Evolutionary conservation across 805 yeast species (phyloP).

Genomic region (Metschnikowia kofuensis): DNA sequence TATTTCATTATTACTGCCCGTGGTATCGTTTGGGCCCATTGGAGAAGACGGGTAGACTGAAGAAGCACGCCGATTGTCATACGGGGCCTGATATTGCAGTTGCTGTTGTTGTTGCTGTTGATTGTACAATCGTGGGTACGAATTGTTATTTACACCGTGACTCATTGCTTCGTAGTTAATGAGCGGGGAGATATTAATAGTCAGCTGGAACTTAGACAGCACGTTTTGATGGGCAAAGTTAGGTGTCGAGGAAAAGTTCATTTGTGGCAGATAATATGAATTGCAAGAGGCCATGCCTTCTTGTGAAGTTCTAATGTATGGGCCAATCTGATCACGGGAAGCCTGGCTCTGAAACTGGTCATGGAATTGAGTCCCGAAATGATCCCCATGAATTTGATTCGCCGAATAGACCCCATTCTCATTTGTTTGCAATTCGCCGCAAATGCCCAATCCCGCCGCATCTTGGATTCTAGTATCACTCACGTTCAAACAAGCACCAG

Average conservation of each 20-base stretch:
- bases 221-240: conserved; percentile 2
- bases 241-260: conserved; percentile 4
- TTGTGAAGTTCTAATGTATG: neutral
- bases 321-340: neutral
- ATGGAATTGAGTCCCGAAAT: neutral
- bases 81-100: neutral
- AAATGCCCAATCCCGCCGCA: conserved; percentile 4
- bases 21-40: neutral
- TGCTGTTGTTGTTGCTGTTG: neutral
- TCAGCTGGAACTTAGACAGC: conserved; percentile 5
- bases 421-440: neutral
- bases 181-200: neutral
- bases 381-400: neutral
- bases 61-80: neutral
- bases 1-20: neutral
- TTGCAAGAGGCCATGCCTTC: neutral
- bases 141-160: neutral
- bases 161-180: neutral
- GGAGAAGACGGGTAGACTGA: neutral
- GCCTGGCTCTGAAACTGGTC: neutral
- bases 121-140: neutral
- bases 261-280: neutral
- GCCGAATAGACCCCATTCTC: neutral
- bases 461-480: conserved; percentile 1
- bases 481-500: neutral